A percentile compares a stretch with the other conserved stretches of the same genome.
These are phyloP conservation scores for Trametes cingulata DNA, from an alignment of 768 basidiomycete species.

Conservation along the genomic window DNA sequence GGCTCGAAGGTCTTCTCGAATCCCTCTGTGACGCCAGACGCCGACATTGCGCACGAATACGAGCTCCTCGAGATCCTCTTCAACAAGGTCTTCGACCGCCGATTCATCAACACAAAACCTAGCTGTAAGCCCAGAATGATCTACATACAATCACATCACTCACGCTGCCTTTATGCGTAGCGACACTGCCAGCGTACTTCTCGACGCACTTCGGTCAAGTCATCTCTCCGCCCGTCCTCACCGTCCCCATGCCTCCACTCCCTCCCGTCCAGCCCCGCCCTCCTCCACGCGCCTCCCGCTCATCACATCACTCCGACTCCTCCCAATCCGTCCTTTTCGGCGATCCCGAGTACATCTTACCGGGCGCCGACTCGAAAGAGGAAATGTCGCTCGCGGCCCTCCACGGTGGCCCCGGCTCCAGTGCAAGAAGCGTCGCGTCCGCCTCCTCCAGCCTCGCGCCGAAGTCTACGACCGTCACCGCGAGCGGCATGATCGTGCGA, in stretches of 20 bases:
- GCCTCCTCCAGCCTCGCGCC: background rate
- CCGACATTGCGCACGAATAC: constrained; percentile 54
- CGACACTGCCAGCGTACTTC: constrained; percentile 67
- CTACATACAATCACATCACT: too few species aligned
- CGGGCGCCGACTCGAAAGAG: background rate
- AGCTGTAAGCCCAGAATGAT: too few species aligned
- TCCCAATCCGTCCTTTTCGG: background rate
- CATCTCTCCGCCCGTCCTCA: constrained; percentile 56
- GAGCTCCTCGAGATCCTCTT: constrained; percentile 69
- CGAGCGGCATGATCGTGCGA: background rate
- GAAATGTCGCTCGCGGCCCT: constrained; percentile 7
- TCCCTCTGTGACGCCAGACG: background rate
- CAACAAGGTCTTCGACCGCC: constrained; percentile 64
- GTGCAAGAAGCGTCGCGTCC: background rate
- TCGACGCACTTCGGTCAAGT: constrained; percentile 71
- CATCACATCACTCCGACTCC: constrained; percentile 2
- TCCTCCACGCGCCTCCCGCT: background rate
- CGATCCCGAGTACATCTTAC: background rate
- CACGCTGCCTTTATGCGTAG: too few species aligned
- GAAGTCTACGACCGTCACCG: background rate
- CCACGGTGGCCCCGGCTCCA: background rate
- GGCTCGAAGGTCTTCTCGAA: background rate
- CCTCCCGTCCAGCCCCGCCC: constrained; percentile 55
- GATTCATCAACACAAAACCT: constrained; percentile 71
- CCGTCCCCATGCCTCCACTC: constrained; percentile 70